phyloP scores from a whole-genome alignment of 768 basidiomycete genomes.

The Kwoniella europaea region DNA sequence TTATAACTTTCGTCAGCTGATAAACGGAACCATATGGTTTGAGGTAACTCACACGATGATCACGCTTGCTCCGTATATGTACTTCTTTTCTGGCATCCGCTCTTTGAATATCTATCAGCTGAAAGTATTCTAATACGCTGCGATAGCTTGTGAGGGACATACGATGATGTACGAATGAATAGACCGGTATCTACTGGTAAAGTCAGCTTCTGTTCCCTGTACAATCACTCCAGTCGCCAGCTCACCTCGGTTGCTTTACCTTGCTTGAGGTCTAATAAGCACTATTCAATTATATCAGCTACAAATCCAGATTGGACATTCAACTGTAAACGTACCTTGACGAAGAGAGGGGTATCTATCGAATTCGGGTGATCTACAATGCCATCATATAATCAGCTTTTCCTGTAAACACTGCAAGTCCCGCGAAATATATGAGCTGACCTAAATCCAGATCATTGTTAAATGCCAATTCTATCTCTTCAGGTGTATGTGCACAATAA shows the following conservation, averaged over 20 bases:
- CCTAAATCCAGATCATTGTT: slow-evolving; percentile 63
- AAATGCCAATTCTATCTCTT: slow-evolving; percentile 82
- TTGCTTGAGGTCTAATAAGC: slow-evolving; percentile 80
- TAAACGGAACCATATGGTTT: slow-evolving; percentile 55
- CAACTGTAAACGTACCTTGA: slow-evolving; percentile 64
- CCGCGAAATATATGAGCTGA: background rate
- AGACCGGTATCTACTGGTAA: slow-evolving; percentile 77
- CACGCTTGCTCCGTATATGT: slow-evolving; percentile 89
- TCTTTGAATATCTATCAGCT: slow-evolving; percentile 41
- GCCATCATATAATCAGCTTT: slow-evolving; percentile 67
- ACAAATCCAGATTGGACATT: background rate
- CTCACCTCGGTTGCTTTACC: slow-evolving; percentile 66
- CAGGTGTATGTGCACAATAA: slow-evolving; percentile 78
- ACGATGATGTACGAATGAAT: slow-evolving; percentile 91
- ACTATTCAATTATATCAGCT: slow-evolving; percentile 62
- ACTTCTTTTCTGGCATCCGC: slow-evolving; percentile 64
- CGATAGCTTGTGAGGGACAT: slow-evolving; percentile 62
- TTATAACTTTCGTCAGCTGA: background rate
- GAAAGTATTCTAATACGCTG: background rate
- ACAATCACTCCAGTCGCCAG: background rate
- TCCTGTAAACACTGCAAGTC: background rate
- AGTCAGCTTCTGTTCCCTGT: background rate
- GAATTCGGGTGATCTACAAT: slow-evolving; percentile 80
- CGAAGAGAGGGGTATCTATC: slow-evolving; percentile 87
- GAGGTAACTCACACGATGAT: slow-evolving; percentile 67